Base-by-base conservation (phyloP, 345 rosid species). In the Chamaenerion angustifolium region DNA sequence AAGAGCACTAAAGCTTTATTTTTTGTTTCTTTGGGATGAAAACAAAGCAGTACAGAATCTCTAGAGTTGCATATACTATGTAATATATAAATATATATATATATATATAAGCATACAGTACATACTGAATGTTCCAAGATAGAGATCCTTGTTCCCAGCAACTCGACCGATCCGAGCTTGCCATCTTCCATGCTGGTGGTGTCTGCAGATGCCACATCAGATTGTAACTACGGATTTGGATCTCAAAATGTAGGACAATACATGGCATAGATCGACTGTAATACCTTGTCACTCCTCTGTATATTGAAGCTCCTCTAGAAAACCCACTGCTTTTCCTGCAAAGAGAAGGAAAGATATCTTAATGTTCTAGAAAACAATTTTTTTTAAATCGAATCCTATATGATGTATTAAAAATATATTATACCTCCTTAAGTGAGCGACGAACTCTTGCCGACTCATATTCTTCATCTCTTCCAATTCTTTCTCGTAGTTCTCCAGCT, bases 201-300 rank as follows among this genome's bases (percentile, higher is more conserved):
- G 94, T 42, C 94, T 83, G 41, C 12, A 54, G 8, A 6, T 0
- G 15, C 56, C 25, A 11, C 37, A 42, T 19, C 15, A 14, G 10
- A n/a, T n/a, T 16, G 10, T 31, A 31, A 31, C 37, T 8, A 31
- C 5, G 5, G 10, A 31, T 31, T 31, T 31, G 5, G 10, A 57
- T 12, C 31, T n/a, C 15, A 6, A 42, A 19, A 45, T 21, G 3
- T 21, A 21, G 25, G 25, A 21, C 4, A 2, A 21, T 21, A 21
- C 25, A 21, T 21, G 25, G 25, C 2, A 21, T 21, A 21, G 43
- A 7, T 42, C 13, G 13, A 4, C 11, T 42, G 43, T 6, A 51
- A n/a, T n/a, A 83, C 94, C 94, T 83, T 57, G 94, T 83, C 0
- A 83, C 94, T 64, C 94, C 94, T 80, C 94, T 74, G 57, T 80